Evolutionary conservation across 805 yeast genomes (phyloP), one percentile per base, ranked within the genome.

Genomic region (Lachancea quebecensis): DNA sequence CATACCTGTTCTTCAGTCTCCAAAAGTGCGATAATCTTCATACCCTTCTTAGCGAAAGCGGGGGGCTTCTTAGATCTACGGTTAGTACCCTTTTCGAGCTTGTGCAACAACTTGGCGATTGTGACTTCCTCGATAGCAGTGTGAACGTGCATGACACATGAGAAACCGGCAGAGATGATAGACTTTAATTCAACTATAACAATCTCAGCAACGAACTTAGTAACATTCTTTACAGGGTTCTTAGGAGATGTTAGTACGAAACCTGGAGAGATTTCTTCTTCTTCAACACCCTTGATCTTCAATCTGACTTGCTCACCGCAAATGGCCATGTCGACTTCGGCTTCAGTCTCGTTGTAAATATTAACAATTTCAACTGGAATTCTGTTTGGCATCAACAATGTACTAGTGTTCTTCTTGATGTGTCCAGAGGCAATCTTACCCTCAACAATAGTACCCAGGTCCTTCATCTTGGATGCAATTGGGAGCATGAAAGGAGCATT

Each of bases 401-500:
- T 75, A 45, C 70, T 72, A 44, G 77, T 74, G 54, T 85, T 85
- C 72, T 86, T 90, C 72, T 81, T 86, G 54, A 91, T 75, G 60
- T 85, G 89, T 41, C 99, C 99, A 46, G 95, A 82, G 73, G 90
- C 99, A 62, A 93, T 85, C 74, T 93, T 93, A 69, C 99, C 99
- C 71, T 93, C 99, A 44, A 93, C 93, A 53, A 93, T 81, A 42
- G 98, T 89, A 68, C 99, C 99, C 73, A 93, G 73, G 66, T 93
- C 99, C 68, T 87, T 90, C 85, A 89, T 85, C 70, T 93, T 93
- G 57, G 93, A 86, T 25, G 95, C 78, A 55, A 93, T 77, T 48
- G 99, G 99, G 58, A 93, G 74, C 98, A 93, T 90, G 74, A 93
- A 93, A 56, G 99, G 97, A 39, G 91, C 96, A 62, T 85, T 86